Evolutionary conservation across 2,329 filamentous ascomycete genomes (phyloP), one percentile per base, ranked within the genome.

Genomic region (Zymoseptoria passerinii): DNA sequence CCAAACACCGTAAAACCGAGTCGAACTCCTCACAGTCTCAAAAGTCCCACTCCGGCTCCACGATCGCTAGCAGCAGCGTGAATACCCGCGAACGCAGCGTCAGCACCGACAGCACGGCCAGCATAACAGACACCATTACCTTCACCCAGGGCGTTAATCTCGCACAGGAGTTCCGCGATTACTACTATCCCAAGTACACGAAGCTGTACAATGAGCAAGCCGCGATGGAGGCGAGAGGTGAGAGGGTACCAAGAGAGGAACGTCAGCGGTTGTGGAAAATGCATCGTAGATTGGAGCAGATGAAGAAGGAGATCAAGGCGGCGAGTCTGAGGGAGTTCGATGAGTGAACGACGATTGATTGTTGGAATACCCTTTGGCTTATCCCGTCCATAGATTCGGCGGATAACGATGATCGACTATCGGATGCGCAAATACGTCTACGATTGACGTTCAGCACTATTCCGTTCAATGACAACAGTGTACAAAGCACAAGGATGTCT

Each of bases 141-240:
- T 77, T 74, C 70, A 72, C 71, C 23, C 76, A 78, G 63, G 76
- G 75, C 35, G 70, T 79, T 20, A 72, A 75, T 58, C 65, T 78
- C 27, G 78, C 77, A 2, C 74, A 75, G 63, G 75, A 74, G 53
- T 86, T 86, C 70, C 63, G 65, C 49, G 82, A 83, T 66, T 74
- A 74, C 55, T 80, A 79, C 61, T 85, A 86, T 66, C 78, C 79
- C 40, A 78, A 77, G 58, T 86, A 87, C 65, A 77, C 78, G 64
- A 71, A 77, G 65, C 69, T 84, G 65, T 82, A 85, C 68, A 78
- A 80, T 66, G 69, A 73, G 62, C 65, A 77, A 60, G 70, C 69
- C 0, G 73, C 74, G n/a, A 70, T 66, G 56, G 63, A 68, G 61
- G 58, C 54, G 35, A 63, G 63, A n/a, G 67, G 70, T 9, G 70